Evolutionary conservation across 108 stramenopile species (phyloP).

Genomic region (Cylindrotheca closterium): DNA sequence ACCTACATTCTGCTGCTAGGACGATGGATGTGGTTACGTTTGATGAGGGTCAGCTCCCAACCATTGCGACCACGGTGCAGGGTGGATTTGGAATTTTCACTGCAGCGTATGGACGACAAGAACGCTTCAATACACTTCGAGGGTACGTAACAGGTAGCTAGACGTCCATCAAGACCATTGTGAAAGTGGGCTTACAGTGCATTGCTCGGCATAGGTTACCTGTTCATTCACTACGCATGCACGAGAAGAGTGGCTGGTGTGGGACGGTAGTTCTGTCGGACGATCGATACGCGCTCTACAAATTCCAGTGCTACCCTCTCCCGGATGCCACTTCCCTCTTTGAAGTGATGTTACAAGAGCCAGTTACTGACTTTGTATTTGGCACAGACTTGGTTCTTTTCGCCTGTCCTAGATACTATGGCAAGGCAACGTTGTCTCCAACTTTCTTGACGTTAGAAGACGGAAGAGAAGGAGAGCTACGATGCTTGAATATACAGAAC

Average conservation of each 20-base stretch:
- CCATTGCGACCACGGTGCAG: constrained; percentile 15
- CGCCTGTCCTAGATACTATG: constrained; percentile 14
- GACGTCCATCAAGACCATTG: neutral
- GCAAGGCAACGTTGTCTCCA: constrained; percentile 5
- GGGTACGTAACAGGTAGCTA: constrained; percentile 1
- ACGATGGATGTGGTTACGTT: constrained; percentile 25
- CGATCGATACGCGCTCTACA: constrained; percentile 1
- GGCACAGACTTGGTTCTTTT: constrained; percentile 24
- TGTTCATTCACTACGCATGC: constrained; percentile 31
- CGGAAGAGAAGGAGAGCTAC: constrained; percentile 1
- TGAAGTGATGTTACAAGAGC: constrained; percentile 8
- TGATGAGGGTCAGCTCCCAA: neutral
- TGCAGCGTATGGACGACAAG: neutral
- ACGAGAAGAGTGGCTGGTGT: constrained; percentile 12
- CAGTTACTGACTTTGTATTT: constrained; percentile 31
- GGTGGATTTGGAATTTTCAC: constrained; percentile 19
- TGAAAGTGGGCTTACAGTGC: too few species aligned
- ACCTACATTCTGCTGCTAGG: constrained; percentile 31
- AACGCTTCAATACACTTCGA: constrained; percentile 11
- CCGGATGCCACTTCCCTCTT: constrained; percentile 18
- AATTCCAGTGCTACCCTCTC: constrained; percentile 25
- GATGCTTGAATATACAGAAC: constrained; percentile 23
- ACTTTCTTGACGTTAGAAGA: constrained; percentile 22
- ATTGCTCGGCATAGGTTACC: constrained; percentile 1
- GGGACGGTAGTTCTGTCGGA: constrained; percentile 17